Base-by-base conservation (phyloP, 78 protist species). In the Mastigamoeba balamuthi region DNA sequence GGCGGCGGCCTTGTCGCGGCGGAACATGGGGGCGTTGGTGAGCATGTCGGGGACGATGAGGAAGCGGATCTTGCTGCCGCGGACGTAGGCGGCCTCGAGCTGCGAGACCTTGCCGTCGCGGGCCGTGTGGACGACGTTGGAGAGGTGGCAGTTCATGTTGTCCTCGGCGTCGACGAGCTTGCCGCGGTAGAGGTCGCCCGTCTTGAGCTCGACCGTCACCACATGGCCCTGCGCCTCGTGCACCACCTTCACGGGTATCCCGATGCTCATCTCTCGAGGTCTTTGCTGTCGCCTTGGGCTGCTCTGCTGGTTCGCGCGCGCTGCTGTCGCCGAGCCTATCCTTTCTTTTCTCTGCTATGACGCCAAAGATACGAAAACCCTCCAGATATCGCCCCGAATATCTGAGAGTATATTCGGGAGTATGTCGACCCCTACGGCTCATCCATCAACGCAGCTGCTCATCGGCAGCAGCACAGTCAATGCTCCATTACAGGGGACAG, bases 1-100 rank as follows among this genome's bases (percentile, higher is more conserved):
- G 0, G 72, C 85, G 1, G 72, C 77, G 65, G 64, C 10, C 36
- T 84, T 81, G 6, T 69, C 77, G 44, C 89, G 78, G 68, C 89
- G 86, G 71, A 96, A 95, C 97, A 96, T 91, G 28, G 99, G 98
- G 29, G 99, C 97, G 35, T 96, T 88, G 67, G 88, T 87, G 17
- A 96, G 81, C 80, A 93, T 92, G 44, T 95, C 98, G 6, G 99
- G 99, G 2, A 96, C 27, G 33, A 94, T 91, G 40, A 96, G 30
- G 38, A 91, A 95, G 9, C 96, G 80, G 8, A 96, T 74, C 6
- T 92, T 87, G 25, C 85, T 66, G 9, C 99, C 99, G 37, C 98
- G 87, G 27, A 96, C 53, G 75, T 82, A 96, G 36, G 86, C 91
- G 43, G 85, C 84, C 30, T 82, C 86, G 58, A 82, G 40, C 10